Base-by-base conservation (phyloP, 1,284 basidiomycete species). In the Boletus hoseneyae region DNA sequence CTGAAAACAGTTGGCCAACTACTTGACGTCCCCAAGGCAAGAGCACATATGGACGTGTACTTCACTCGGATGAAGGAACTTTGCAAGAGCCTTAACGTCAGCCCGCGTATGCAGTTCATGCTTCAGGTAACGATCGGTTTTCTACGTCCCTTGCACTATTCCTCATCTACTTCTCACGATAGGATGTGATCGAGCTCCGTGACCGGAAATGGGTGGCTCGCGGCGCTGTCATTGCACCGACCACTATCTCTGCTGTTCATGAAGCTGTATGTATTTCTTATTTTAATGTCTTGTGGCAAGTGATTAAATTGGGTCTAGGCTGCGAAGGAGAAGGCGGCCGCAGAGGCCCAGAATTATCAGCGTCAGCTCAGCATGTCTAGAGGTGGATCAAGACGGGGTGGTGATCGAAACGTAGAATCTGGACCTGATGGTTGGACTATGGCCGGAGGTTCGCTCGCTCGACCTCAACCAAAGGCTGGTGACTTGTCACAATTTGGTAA, bases 101-200 rank as follows among this genome's bases (percentile, higher is more conserved):
- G 83, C 51, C 84, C 92, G 30, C 87, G 96, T 66, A 92, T 97
- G 81, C 84, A 87, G 52, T 97, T 93, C 74, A 97, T 97, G 93
- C 79, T 98, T 52, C 81, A 90, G 81, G 93, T 94, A 57, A 51
- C 80, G 75, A 16, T 4, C 3, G 6, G 21, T 43, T 42, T 43
- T 48, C 21, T 16, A 47, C 47, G 11, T 51, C 35, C 6, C 16
- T 49, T 25, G 34, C 41, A 11, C 51, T 54, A 11, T 45, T 57
- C 3, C 48, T 62, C 16, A 57, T 21, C 8, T 37, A 1, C 11
- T 33, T 45, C 7, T 43, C 25, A 44, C 6, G 27, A 27, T 62
- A 93, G 87, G 92, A 94, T 70, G 78, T 97, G 38, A 82, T 96
- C 57, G 96, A 98, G 68, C 77, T 97, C 36, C 87, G 95, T 38